Evolutionary conservation across 352 stramenopile genomes (phyloP).

Genomic region (Labyrinthula sp.): DNA sequence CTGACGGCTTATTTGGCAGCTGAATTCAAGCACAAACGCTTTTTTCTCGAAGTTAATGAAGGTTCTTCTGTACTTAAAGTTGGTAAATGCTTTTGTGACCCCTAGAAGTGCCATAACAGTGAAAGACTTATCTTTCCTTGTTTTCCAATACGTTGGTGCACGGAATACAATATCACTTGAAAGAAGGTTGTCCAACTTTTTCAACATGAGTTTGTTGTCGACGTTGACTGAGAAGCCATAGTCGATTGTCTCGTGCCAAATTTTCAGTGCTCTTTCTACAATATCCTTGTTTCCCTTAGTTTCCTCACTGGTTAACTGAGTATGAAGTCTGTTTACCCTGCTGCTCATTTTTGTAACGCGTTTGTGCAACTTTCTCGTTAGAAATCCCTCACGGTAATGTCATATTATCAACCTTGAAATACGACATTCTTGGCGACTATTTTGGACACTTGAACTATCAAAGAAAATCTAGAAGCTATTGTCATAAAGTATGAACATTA

Average conservation of each 20-base stretch:
- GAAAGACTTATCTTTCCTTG: constrained; percentile 14
- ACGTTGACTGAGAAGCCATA: not conserved
- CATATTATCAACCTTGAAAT: too few relatives aligned
- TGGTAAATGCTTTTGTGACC: constrained; percentile 28
- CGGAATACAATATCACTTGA: constrained; percentile 20
- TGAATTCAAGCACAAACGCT: constrained; percentile 23
- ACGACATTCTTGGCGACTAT: too few relatives aligned
- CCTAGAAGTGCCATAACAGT: constrained; percentile 22
- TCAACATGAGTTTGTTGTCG: constrained; percentile 19
- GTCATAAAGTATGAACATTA: too few relatives aligned
- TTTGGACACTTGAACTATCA: too few relatives aligned
- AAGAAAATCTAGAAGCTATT: too few relatives aligned
- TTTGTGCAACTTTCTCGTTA: too few relatives aligned
- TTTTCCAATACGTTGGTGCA: constrained; percentile 22
- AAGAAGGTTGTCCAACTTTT: constrained; percentile 19
- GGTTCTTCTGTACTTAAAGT: constrained; percentile 22
- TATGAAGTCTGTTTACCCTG: too few relatives aligned
- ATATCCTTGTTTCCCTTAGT: too few relatives aligned
- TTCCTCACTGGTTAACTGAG: too few relatives aligned
- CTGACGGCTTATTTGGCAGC: constrained; percentile 14
- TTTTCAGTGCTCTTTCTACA: constrained; percentile 2
- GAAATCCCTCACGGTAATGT: too few relatives aligned
- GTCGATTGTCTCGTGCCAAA: constrained; percentile 21
- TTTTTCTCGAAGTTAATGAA: constrained; percentile 18
- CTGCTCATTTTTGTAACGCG: too few relatives aligned